These are phyloP conservation scores for Colletotrichum ledebouriae DNA, from an alignment of 2,329 filamentous ascomycete species.

Conservation along the genomic window DNA sequence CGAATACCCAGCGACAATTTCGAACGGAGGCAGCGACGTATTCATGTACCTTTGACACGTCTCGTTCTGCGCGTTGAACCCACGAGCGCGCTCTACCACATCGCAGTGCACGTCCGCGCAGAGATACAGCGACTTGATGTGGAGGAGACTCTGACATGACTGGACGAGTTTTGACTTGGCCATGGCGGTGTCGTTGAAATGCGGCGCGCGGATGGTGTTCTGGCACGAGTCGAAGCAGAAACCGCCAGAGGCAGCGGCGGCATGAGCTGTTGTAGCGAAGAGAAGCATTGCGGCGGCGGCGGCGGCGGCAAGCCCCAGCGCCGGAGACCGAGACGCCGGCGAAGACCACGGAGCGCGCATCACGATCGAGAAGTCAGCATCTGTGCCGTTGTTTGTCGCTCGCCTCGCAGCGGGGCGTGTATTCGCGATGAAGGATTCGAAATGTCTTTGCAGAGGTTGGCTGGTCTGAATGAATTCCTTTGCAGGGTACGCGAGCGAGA, in stretches of 20 bases:
- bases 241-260: slow-evolving; percentile 24
- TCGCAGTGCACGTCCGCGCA: slow-evolving; percentile 55
- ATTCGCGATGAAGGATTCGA: not conserved
- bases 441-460: not conserved
- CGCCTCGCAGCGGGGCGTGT: not conserved
- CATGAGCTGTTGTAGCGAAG: slow-evolving; percentile 23
- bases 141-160: slow-evolving; percentile 50
- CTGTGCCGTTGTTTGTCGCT: not conserved
- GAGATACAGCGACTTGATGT: slow-evolving; percentile 52
- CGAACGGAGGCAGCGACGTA: slow-evolving; percentile 51
- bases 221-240: slow-evolving; percentile 52
- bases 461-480: not conserved
- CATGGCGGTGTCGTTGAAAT: slow-evolving; percentile 50
- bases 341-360: slow-evolving; percentile 32
- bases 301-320: slow-evolving; percentile 1
- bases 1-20: slow-evolving; percentile 52
- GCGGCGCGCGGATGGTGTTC: slow-evolving; percentile 46
- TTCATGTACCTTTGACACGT: slow-evolving; percentile 50
- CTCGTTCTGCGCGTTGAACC: slow-evolving; percentile 48
- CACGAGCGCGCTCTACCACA: slow-evolving; percentile 44
- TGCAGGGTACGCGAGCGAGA: not conserved
- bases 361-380: slow-evolving; percentile 35
- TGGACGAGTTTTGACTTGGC: slow-evolving; percentile 43
- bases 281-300: slow-evolving; percentile 24
- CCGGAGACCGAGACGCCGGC: slow-evolving; percentile 1